A percentile compares a stretch with the other conserved stretches of the same genome.
These are phyloP conservation scores for Helminthosporium solani DNA, from an alignment of 2,329 filamentous ascomycete species.

Conservation along the genomic window DNA sequence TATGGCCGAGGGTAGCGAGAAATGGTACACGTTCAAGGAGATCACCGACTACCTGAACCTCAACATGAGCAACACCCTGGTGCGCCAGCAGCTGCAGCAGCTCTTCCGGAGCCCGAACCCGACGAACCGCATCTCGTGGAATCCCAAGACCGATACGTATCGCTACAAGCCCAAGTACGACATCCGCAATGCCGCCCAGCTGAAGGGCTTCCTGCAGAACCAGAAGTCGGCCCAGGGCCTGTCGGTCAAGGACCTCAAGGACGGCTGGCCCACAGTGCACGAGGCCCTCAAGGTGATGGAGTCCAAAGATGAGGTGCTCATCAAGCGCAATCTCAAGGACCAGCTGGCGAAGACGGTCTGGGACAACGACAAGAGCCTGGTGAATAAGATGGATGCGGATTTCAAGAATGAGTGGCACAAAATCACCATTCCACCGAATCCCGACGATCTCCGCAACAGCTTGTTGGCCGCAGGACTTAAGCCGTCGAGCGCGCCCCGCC, in stretches of 20 bases:
- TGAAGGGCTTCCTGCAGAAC: constrained; percentile 77
- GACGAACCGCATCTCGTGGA: constrained; percentile 61
- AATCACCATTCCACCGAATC: constrained; percentile 68
- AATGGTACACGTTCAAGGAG: constrained; percentile 69
- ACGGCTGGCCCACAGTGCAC: constrained; percentile 88
- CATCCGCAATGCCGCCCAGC: constrained; percentile 73
- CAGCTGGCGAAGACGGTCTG: constrained; percentile 82
- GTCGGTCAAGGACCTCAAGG: constrained; percentile 85
- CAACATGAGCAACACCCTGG: constrained; percentile 60
- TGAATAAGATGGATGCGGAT: constrained; percentile 74
- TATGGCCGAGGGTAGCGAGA: constrained; percentile 49
- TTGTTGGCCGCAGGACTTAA: constrained; percentile 77
- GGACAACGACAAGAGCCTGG: constrained; percentile 79
- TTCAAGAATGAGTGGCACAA: constrained; percentile 83
- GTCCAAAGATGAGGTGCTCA: constrained; percentile 73
- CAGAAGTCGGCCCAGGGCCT: constrained; percentile 81
- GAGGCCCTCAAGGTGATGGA: constrained; percentile 77
- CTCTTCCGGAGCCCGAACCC: constrained; percentile 62
- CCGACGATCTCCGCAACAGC: constrained; percentile 75
- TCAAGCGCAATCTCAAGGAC: constrained; percentile 91
- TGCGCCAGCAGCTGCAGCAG: constrained; percentile 57
- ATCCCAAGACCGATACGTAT: constrained; percentile 67
- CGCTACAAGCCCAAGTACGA: constrained; percentile 80
- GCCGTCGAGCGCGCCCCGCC: constrained; percentile 78
- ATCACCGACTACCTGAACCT: constrained; percentile 80